Base-by-base conservation (phyloP, 495 filamentous ascomycete species). In the Xanthoparmelia taractica region DNA sequence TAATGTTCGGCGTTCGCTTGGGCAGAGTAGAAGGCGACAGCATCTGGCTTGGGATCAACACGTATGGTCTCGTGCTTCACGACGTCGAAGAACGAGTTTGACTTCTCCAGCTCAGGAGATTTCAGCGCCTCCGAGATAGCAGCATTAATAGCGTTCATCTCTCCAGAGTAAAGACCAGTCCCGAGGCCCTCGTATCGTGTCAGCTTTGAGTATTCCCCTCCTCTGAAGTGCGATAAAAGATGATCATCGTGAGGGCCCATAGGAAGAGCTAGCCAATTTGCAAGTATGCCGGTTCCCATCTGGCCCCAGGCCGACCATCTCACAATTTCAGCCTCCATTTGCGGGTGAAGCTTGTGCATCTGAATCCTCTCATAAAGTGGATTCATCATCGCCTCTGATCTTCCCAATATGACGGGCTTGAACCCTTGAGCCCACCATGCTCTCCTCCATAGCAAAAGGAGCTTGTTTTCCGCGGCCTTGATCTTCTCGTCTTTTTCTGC, bases 371-470 rank as follows among this genome's bases (percentile, higher is more conserved):
- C 80, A 70, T 93, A 96, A 13, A 90, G 70, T 0, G 87, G 88
- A 67, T 96, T 92, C 67, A 88, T 87, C 83, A 88, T 88, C 13
- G 92, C 92, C 70, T 97, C 94, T 15, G 83, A 85, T 31, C 83
- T 81, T 33, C 87, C 85, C 62, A 98, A 75, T 48, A 97, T 86
- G 17, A 94, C 79, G 1, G 94, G 94, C 58, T 80, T 85, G 72
- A 98, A 97, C 10, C 94, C 94, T 66, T 93, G 82, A 17, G 92
- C 91, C 85, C 89, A 97, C 89, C 91, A 97, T 11, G 92, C 94
- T 58, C 92, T 80, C 60, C 92, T 83, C 94, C 94, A 98, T 60
- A 88, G 83, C 59, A 95, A 80, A 43, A 98, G 77, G 54, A 98
- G 75, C 67, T 86, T 82, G 66, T 85, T 85, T 70, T 97, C 89